Conservation (phyloP, 148 eudicot genomes). For the Nyssa sinensis region DNA sequence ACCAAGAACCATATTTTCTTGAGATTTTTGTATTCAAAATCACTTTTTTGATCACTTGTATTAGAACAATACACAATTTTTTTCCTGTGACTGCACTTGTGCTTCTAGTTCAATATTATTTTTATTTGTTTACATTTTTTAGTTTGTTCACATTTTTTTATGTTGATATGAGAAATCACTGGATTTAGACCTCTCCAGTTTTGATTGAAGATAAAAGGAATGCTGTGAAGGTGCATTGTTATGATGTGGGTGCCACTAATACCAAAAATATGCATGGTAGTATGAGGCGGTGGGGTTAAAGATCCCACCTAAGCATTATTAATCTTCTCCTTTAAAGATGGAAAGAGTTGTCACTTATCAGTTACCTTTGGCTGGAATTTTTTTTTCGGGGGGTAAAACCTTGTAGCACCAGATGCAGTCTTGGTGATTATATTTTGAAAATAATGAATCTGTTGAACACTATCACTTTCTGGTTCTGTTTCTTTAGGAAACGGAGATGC, state of each 20-base stretch:
- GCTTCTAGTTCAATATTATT: neutral
- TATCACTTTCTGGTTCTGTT: neutral
- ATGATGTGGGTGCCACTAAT: no score
- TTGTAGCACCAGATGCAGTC: neutral
- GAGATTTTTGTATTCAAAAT: neutral
- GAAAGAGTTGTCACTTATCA: neutral
- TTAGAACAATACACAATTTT: neutral
- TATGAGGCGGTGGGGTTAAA: no score
- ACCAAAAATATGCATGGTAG: no score
- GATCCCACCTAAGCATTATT: no score
- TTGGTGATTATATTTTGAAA: no score
- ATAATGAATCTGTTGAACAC: neutral
- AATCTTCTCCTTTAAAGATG: neutral
- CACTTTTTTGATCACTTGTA: neutral
- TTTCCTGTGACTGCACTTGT: neutral
- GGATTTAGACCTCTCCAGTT: neutral
- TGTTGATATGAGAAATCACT: neutral
- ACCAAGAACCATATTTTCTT: no score
- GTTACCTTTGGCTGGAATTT: neutral
- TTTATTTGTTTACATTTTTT: no score
- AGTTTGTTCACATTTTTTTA: no score
- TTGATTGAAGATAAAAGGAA: no score
- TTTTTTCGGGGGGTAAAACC: no score
- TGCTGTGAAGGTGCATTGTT: no score
- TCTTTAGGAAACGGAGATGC: slow-evolving; percentile 1